Conservation (phyloP, 257 asterid genomes). For the Rhazya stricta region DNA sequence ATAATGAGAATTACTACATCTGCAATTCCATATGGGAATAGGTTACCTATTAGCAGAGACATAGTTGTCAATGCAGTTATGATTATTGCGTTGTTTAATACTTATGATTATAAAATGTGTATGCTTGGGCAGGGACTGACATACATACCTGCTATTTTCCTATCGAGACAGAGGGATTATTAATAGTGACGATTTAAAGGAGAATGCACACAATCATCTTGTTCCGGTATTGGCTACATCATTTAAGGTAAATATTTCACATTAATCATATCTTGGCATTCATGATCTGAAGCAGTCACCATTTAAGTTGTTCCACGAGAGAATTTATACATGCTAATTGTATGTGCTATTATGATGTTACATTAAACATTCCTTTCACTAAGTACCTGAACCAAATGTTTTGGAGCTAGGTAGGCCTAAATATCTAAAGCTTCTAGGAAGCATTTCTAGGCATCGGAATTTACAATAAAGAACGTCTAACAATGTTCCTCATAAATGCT, state of each 20-base stretch:
- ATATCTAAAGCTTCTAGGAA: background rate
- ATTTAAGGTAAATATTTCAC: slow-evolving; percentile 54
- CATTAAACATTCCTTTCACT: background rate
- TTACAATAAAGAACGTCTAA: background rate
- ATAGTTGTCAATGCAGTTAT: no score
- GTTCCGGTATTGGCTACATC: slow-evolving; percentile 88
- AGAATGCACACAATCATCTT: slow-evolving; percentile 76
- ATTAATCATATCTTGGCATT: background rate
- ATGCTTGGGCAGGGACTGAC: background rate
- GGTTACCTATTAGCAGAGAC: slow-evolving; percentile 43
- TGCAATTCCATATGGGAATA: slow-evolving; percentile 98
- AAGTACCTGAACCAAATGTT: background rate
- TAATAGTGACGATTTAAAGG: slow-evolving; percentile 79
- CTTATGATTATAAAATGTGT: background rate
- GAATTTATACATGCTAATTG: background rate
- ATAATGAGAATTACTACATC: slow-evolving; percentile 93
- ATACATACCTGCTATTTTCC: background rate
- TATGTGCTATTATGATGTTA: background rate
- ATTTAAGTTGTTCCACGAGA: background rate
- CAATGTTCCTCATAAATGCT: background rate
- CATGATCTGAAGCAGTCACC: background rate
- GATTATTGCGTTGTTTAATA: no score
- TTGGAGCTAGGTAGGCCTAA: background rate
- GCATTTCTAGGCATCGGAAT: background rate
- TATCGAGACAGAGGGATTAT: slow-evolving; percentile 62